Base-by-base conservation (phyloP, 805 yeast species). In the Zygosaccharomyces gambellarensis region DNA sequence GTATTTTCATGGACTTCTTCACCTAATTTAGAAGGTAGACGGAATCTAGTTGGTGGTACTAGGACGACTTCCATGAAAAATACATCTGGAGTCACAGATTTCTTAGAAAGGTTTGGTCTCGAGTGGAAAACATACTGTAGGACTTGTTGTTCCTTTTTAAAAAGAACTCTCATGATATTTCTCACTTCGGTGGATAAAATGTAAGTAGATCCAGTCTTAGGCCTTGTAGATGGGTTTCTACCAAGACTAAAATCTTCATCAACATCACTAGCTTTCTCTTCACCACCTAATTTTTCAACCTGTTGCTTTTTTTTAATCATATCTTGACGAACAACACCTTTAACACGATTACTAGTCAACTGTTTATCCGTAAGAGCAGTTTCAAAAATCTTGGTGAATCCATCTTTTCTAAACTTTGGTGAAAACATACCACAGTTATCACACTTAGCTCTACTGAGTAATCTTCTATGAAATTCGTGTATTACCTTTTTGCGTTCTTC, bases 381-480 rank as follows among this genome's bases (percentile, higher is more conserved):
- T 71, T 94, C 98, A 63, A 94, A 94, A 55, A 94, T 82, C 73
- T 95, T 94, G 53, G 90, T 79, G 64, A 82, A 85, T 0, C 99
- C 99, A 66, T 94, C 99, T 62, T 90, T 92, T 72, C 99, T 82
- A 75, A 85, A 92, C 31, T 85, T 76, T 48, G 99, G 98, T 40
- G 97, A 89, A 68, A 76, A 87, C 96, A 90, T 87, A 39, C 90
- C 88, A 78, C 99, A 94, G 70, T 90, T 90, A 62, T 88, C 96
- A 79, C 99, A 94, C 69, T 83, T 87, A 48, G 90, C 83, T 69
- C 97, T 81, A 43, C 85, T 69, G 54, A 87, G 71, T 44, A 90
- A 69, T 59, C 79, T 79, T 60, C 79, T 80, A 74, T 90, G 87
- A 61, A 90, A 85, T 31, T 84, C 89, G 50, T 82, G 84, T 55